Conservation (phyloP, 176 grass and related monocot genomes). For the Ensete glaucum region DNA sequence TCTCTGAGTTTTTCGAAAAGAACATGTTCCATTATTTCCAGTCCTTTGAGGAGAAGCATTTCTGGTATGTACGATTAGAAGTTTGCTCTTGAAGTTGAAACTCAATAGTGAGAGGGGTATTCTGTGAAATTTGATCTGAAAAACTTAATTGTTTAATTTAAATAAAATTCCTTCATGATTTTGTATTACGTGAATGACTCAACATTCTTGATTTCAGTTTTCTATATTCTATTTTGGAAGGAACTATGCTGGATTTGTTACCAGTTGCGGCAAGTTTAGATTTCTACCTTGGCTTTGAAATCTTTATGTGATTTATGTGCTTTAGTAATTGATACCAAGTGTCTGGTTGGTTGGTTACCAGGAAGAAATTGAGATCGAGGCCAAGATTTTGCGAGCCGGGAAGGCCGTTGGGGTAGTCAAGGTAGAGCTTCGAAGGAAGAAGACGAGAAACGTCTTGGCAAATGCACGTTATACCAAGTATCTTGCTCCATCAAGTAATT, state of each 20-base stretch:
- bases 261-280: no score
- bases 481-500: constrained; percentile 31
- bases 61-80: no score
- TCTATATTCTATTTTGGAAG: background rate
- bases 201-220: no score
- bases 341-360: constrained; percentile 23
- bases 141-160: no score
- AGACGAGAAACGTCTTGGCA: constrained; percentile 68
- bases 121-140: no score
- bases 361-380: constrained; percentile 94
- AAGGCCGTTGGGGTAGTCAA: constrained; percentile 66
- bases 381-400: constrained; percentile 67
- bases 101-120: no score
- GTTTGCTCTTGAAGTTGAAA: no score
- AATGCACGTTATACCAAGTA: constrained; percentile 90
- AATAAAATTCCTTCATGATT: no score
- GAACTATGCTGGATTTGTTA: background rate
- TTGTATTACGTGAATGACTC: no score
- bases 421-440: constrained; percentile 70
- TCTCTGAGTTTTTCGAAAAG: no score
- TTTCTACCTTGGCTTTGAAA: background rate
- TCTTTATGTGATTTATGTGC: background rate
- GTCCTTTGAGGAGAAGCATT: no score
- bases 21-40: no score
- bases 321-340: background rate